phyloP scores from a whole-genome alignment of 2,329 filamentous ascomycete genomes.

The Waltergamsia citrina region DNA sequence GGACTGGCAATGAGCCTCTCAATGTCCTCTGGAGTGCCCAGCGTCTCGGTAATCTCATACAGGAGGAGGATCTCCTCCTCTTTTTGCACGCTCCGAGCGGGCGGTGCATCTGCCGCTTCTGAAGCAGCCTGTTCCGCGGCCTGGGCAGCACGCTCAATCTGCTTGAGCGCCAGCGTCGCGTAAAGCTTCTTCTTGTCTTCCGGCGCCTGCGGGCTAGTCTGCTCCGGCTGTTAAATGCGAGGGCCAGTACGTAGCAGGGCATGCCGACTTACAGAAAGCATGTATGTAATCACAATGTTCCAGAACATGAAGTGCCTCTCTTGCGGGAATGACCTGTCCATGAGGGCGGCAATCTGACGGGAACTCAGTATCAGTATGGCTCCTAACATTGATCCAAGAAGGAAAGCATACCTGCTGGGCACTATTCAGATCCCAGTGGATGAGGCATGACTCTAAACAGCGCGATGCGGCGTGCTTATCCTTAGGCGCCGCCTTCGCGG shows the following conservation, averaged over 20 bases:
- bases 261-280: constrained; percentile 42
- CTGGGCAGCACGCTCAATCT: constrained; percentile 40
- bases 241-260: too few species aligned
- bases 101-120: constrained; percentile 8
- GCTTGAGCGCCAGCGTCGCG: constrained; percentile 37
- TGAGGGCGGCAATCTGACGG: constrained; percentile 39
- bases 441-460: constrained; percentile 42
- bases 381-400: neutral
- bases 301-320: constrained; percentile 42
- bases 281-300: constrained; percentile 43
- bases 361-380: constrained; percentile 6
- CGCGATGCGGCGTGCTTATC: constrained; percentile 28
- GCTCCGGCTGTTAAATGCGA: too few species aligned
- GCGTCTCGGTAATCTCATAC: constrained; percentile 34
- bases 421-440: constrained; percentile 45
- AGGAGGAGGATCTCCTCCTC: constrained; percentile 42
- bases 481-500: constrained; percentile 43
- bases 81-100: constrained; percentile 24
- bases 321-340: constrained; percentile 40
- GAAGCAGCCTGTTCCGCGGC: constrained; percentile 24
- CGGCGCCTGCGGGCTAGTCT: constrained; percentile 37
- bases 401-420: constrained; percentile 41
- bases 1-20: constrained; percentile 26
- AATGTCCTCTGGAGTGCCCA: constrained; percentile 31
- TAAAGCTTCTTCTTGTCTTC: constrained; percentile 42